These are phyloP conservation scores for Tricholoma saponaceum DNA, from an alignment of 768 basidiomycete species.

Conservation along the genomic window DNA sequence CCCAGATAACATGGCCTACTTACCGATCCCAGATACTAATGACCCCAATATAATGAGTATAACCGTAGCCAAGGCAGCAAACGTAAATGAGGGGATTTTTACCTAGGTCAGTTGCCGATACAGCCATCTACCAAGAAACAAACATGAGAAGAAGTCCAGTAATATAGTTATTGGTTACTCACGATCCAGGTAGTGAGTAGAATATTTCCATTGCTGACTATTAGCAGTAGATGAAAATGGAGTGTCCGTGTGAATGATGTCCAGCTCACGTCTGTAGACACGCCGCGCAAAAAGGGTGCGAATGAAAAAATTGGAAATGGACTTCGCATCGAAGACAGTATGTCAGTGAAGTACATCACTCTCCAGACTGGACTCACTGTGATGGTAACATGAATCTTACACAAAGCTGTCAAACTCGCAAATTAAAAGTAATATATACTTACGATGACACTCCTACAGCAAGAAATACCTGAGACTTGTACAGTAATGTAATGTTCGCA, in stretches of 20 bases:
- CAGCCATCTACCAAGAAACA: constrained; percentile 21
- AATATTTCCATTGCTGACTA: constrained; percentile 45
- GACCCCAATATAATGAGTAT: constrained; percentile 1
- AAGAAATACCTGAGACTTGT: not conserved
- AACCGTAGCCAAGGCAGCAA: not conserved
- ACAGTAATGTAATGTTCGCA: not conserved
- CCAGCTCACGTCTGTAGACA: constrained; percentile 43
- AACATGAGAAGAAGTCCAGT: not conserved
- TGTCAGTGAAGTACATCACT: not conserved
- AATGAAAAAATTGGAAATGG: constrained; percentile 46
- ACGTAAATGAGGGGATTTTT: constrained; percentile 9
- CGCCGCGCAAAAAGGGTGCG: constrained; percentile 48
- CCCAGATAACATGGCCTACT: constrained; percentile 9
- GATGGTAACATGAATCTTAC: constrained; percentile 48
- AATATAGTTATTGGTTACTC: constrained; percentile 17
- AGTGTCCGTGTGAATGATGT: not conserved
- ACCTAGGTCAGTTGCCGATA: constrained; percentile 46
- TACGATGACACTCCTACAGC: constrained; percentile 48
- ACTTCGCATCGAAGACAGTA: constrained; percentile 22
- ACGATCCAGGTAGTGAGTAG: constrained; percentile 43
- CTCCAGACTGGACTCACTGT: constrained; percentile 36
- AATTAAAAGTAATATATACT: constrained; percentile 14
- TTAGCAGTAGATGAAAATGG: not conserved
- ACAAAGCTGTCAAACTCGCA: not conserved
- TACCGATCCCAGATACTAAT: constrained; percentile 35